phyloP scores from a whole-genome alignment of 441 rosid genomes.

The Breynia disticha region DNA sequence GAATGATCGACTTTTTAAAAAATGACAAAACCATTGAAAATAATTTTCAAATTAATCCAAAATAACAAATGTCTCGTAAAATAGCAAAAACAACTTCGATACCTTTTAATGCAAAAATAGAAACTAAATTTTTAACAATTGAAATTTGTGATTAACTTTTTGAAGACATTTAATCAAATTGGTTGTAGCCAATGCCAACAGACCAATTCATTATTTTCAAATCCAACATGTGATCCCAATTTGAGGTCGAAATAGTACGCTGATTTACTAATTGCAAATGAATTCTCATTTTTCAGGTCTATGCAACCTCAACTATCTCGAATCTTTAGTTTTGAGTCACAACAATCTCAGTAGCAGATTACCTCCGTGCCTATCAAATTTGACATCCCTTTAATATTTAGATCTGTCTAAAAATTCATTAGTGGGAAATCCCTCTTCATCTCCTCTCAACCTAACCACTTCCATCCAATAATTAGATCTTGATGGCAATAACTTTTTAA shows the following conservation, averaged over 20 bases:
- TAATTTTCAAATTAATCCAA: too few species aligned
- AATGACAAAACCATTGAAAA: too few species aligned
- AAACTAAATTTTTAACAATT: too few species aligned
- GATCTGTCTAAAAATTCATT: not conserved
- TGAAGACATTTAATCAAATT: too few species aligned
- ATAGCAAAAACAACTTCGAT: too few species aligned
- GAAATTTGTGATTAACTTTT: too few species aligned
- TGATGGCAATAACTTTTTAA: not conserved
- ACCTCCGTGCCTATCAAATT: not conserved
- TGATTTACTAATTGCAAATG: not conserved
- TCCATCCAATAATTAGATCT: not conserved
- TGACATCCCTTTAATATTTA: not conserved
- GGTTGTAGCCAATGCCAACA: too few species aligned
- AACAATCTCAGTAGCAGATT: not conserved
- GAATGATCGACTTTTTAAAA: too few species aligned
- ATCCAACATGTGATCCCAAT: too few species aligned
- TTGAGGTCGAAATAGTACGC: not conserved
- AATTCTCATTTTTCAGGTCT: slow-evolving; percentile 2
- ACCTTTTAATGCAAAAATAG: too few species aligned
- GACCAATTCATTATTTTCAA: too few species aligned
- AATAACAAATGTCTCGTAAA: too few species aligned
- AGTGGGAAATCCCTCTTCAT: not conserved
- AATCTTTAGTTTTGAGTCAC: not conserved
- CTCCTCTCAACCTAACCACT: not conserved
- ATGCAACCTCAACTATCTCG: slow-evolving; percentile 1